Conservation (phyloP, 192 early-diverging fungal species). For the Jimgerdemannia flammicorona region DNA sequence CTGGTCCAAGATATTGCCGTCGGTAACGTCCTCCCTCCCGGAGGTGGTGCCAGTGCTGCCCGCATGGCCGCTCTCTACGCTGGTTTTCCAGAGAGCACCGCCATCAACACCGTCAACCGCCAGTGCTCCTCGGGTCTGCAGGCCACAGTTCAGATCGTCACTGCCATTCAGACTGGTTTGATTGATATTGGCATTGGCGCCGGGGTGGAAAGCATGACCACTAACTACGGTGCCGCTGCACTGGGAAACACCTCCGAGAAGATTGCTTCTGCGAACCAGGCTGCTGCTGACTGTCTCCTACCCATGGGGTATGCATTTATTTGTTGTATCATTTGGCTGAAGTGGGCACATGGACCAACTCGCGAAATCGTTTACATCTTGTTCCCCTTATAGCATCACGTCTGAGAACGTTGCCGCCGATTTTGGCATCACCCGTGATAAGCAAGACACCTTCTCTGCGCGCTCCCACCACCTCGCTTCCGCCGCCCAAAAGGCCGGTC, state of each 20-base stretch:
- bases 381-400: conserved; percentile 59
- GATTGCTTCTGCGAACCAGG: conserved; percentile 59
- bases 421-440: conserved; percentile 78
- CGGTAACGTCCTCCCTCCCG: conserved; percentile 88
- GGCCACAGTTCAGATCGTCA: conserved; percentile 82
- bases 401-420: conserved; percentile 96
- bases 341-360: background rate
- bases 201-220: conserved; percentile 92
- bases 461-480: conserved; percentile 80
- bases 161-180: conserved; percentile 83
- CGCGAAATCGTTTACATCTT: background rate
- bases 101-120: conserved; percentile 85
- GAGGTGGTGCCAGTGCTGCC: conserved; percentile 85
- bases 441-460: conserved; percentile 90
- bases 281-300: conserved; percentile 81
- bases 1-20: conserved; percentile 92
- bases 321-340: background rate
- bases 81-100: conserved; percentile 81
- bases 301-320: conserved; percentile 65
- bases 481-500: conserved; percentile 84
- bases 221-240: conserved; percentile 76
- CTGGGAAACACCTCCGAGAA: conserved; percentile 73
- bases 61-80: conserved; percentile 91
- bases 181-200: conserved; percentile 94
- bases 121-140: conserved; percentile 94